Evolutionary conservation across 768 basidiomycete species (phyloP).

Genomic region (Sistotremastrum suecicum): DNA sequence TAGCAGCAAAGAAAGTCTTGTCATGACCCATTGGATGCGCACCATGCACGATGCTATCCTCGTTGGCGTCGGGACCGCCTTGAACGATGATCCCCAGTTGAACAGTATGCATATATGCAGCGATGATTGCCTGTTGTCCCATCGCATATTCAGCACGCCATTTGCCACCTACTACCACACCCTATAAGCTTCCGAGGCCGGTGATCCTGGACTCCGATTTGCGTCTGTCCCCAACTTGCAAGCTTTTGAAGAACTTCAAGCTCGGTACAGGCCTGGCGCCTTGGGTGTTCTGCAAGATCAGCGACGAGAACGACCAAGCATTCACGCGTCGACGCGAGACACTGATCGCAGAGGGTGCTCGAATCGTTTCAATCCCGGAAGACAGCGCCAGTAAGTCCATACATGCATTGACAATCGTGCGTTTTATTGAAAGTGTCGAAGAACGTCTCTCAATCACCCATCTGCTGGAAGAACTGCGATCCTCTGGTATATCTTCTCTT

Average conservation of each 20-base stretch:
- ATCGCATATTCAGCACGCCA: constrained; percentile 30
- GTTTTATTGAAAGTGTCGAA: constrained; percentile 8
- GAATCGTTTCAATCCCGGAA: constrained; percentile 36
- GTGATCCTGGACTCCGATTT: constrained; percentile 71
- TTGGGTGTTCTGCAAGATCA: constrained; percentile 47
- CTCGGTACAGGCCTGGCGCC: constrained; percentile 49
- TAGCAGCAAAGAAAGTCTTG: constrained; percentile 76
- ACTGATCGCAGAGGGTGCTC: constrained; percentile 55
- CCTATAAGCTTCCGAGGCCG: constrained; percentile 51
- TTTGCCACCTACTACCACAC: constrained; percentile 30
- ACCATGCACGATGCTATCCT: constrained; percentile 88
- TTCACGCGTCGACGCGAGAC: constrained; percentile 7
- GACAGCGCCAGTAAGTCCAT: constrained; percentile 20
- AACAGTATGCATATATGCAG: constrained; percentile 42
- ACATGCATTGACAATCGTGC: neutral
- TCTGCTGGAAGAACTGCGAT: constrained; percentile 38
- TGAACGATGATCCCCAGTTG: constrained; percentile 90
- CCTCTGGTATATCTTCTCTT: constrained; percentile 48
- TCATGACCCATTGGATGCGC: constrained; percentile 95
- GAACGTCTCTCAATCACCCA: constrained; percentile 29
- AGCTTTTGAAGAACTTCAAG: constrained; percentile 52
- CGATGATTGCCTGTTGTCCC: neutral
- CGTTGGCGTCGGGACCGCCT: constrained; percentile 77
- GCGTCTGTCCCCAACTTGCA: constrained; percentile 50
- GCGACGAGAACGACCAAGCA: constrained; percentile 8